Conservation (phyloP, 768 basidiomycete species). For the Termitomyces sp. region DNA sequence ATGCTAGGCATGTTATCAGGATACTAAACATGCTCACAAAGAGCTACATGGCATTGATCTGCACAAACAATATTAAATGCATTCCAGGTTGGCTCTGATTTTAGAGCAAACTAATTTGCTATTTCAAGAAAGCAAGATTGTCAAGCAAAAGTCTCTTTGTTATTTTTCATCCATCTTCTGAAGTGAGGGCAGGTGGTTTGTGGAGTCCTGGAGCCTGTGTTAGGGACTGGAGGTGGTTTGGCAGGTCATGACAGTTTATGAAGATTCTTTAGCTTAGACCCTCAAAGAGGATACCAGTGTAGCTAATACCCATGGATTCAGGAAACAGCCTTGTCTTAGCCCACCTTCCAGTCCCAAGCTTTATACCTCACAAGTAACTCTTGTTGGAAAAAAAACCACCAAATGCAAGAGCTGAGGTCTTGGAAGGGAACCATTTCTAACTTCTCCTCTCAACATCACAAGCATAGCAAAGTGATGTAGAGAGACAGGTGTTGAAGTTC, state of each 20-base stretch:
- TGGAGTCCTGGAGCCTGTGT: no score
- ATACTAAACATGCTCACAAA: not conserved
- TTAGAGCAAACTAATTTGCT: not conserved
- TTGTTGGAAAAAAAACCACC: slow-evolving; percentile 4
- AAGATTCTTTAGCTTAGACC: no score
- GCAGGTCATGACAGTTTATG: no score
- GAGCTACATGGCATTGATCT: not conserved
- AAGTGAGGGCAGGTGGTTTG: no score
- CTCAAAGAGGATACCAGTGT: not conserved
- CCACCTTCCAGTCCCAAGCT: not conserved
- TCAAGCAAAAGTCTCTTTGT: not conserved
- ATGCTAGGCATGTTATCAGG: not conserved
- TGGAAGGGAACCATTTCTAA: not conserved
- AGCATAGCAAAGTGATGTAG: no score
- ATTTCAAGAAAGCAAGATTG: not conserved
- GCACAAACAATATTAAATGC: not conserved
- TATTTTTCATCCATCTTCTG: not conserved
- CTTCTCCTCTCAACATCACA: not conserved
- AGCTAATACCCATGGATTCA: not conserved
- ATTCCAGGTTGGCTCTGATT: not conserved
- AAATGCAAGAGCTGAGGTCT: not conserved
- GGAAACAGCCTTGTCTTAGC: not conserved
- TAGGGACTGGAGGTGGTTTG: no score
- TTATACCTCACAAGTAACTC: slow-evolving; percentile 13
- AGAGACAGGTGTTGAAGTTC: not conserved